Base-by-base conservation (phyloP, 805 yeast species). In the Candida peoriensis region DNA sequence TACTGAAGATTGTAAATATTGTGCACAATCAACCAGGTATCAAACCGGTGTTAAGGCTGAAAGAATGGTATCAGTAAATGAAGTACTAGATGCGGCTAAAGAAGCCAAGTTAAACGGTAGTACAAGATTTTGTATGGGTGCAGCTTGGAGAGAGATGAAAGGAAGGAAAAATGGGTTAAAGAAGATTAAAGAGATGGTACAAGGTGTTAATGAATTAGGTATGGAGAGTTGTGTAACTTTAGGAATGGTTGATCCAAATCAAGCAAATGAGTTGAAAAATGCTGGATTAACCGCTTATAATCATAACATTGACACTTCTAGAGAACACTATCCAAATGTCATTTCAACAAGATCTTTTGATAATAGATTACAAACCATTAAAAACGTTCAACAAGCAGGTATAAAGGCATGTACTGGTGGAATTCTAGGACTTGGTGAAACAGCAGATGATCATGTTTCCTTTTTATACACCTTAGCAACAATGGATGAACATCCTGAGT, bases 111-210 rank as follows among this genome's bases (percentile, higher is more conserved):
- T 47, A 6, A 81, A 81, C 44, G 90, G 90, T 0, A 71, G 82
- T 2, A 83, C 93, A 0, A 65, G 93, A 44, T 83, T 83, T 52
- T 83, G 93, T 53, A 73, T 83, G 78, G 93, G 93, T 30, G 86
- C 90, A 9, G 93, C 93, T 2, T 84, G 90, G 93, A 70, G 93
- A 54, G 90, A 81, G 42, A 83, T 83, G 93, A 63, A 64, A 32
- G 90, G 93, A 13, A 64, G 93, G 32, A 82, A 80, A 55, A 70
- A 76, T 13, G 86, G 81, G 1, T 52, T 83, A 42, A 72, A 68
- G 39, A 72, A 64, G 41, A 80, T 83, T 37, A 62, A 74, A 18
- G 72, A 74, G 33, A 82, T 83, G 89, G 78, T 83, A 22, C 54
- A 62, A 20, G 70, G 63, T 37, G 78, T 83, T 32, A 76, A 80